These are phyloP conservation scores for Rhamnella rubrinervis DNA, from an alignment of 331 rosid genomes.

Conservation along the genomic window DNA sequence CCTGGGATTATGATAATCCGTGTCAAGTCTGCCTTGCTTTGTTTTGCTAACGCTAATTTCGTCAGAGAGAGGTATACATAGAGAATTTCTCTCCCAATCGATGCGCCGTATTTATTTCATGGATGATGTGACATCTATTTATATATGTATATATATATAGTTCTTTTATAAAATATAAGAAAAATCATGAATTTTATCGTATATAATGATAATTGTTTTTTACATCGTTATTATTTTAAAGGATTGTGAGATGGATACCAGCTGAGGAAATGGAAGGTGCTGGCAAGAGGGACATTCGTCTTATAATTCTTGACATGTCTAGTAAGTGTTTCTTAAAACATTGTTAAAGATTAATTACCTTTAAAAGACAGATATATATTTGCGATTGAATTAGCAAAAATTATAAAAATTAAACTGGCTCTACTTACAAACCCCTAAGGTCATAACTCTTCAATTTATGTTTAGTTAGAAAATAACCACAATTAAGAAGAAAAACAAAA, in stretches of 20 bases:
- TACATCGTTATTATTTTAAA: conserved; percentile 12
- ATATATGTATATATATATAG: neutral
- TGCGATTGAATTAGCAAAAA: too few relatives aligned
- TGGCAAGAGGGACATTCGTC: conserved; percentile 27
- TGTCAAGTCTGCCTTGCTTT: conserved; percentile 68
- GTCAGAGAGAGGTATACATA: conserved; percentile 56
- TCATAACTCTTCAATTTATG: too few relatives aligned
- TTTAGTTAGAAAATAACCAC: too few relatives aligned
- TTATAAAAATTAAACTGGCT: too few relatives aligned
- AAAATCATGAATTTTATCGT: neutral
- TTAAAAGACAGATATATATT: neutral
- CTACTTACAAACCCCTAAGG: too few relatives aligned
- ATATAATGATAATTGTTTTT: conserved; percentile 1
- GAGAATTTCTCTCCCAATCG: too few relatives aligned
- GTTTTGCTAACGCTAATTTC: conserved; percentile 82
- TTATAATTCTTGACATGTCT: conserved; percentile 62
- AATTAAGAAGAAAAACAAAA: too few relatives aligned
- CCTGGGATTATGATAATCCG: conserved; percentile 62
- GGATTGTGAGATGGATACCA: conserved; percentile 55
- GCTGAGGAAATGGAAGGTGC: conserved; percentile 33
- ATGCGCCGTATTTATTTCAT: too few relatives aligned
- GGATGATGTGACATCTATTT: too few relatives aligned
- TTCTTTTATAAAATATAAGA: neutral
- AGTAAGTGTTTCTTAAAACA: conserved; percentile 37
- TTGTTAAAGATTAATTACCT: neutral